A percentile compares a stretch with the other conserved stretches of the same genome.
Conservation (phyloP, 441 rosid species). For the Croton laevigatus region DNA sequence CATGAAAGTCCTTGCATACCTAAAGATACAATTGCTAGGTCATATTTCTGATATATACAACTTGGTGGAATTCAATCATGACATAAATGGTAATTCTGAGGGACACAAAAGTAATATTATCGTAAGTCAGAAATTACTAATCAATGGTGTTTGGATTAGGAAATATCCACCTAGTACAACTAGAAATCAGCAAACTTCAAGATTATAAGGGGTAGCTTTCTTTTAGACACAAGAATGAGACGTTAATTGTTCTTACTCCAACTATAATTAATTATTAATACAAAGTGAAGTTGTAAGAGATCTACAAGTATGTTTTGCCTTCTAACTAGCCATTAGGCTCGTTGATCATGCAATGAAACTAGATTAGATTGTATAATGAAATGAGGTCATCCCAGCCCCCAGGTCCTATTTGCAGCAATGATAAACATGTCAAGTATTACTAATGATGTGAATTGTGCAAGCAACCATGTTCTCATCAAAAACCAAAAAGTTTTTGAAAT, state of each 20-base stretch:
- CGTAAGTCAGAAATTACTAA: not conserved
- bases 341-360: too few species aligned
- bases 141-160: not conserved
- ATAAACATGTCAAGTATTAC: not conserved
- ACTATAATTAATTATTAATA: too few species aligned
- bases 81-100: not conserved
- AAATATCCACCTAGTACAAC: too few species aligned
- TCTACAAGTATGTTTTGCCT: too few species aligned
- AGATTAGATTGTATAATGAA: not conserved
- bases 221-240: too few species aligned
- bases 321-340: too few species aligned
- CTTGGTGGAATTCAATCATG: not conserved
- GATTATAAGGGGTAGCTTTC: too few species aligned
- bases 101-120: not conserved
- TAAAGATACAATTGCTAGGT: conserved; percentile 14
- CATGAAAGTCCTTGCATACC: conserved; percentile 70
- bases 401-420: not conserved
- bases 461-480: not conserved
- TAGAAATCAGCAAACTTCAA: too few species aligned
- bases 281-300: too few species aligned
- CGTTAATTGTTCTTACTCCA: too few species aligned
- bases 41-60: not conserved
- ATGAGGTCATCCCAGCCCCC: not conserved
- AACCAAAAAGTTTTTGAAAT: conserved; percentile 9
- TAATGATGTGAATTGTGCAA: not conserved